A percentile compares a stretch with the other conserved stretches of the same genome.
These are phyloP conservation scores for Cenchrus americanus DNA, from an alignment of 176 grass and related monocot genomes.

Conservation along the genomic window DNA sequence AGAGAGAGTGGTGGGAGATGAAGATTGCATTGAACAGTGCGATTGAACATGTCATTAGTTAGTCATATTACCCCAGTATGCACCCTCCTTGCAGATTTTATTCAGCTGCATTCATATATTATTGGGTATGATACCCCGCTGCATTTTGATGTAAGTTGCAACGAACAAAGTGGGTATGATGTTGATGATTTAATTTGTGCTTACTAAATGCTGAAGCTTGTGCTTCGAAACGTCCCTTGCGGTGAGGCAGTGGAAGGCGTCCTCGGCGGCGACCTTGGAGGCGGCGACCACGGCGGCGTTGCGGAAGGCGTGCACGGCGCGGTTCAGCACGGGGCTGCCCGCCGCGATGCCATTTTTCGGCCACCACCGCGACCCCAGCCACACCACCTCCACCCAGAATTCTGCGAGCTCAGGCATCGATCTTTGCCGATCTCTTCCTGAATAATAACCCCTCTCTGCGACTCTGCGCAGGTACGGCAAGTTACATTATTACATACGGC, in stretches of 20 bases:
- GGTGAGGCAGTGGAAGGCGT: neutral
- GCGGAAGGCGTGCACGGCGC: neutral
- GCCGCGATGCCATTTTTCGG: neutral
- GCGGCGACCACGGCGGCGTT: neutral
- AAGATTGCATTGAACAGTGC: neutral
- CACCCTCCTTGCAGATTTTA: conserved; percentile 73
- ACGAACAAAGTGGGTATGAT: neutral
- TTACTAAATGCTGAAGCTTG: conserved; percentile 60
- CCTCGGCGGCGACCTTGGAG: neutral
- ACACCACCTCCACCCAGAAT: neutral
- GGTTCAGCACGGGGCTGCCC: neutral
- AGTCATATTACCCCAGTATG: conserved; percentile 65
- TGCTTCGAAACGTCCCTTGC: conserved; percentile 47
- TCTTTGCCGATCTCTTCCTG: neutral
- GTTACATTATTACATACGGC: neutral
- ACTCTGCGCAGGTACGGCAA: neutral
- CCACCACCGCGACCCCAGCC: neutral
- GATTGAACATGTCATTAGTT: neutral
- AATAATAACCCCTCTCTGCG: neutral
- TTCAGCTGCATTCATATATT: conserved; percentile 50
- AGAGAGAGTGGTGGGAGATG: neutral
- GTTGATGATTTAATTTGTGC: conserved; percentile 22
- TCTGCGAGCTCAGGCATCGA: neutral
- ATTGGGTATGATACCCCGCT: no score
- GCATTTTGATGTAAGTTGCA: neutral